Conservation (phyloP, 495 filamentous ascomycete genomes). For the Penicillium paxilli region DNA sequence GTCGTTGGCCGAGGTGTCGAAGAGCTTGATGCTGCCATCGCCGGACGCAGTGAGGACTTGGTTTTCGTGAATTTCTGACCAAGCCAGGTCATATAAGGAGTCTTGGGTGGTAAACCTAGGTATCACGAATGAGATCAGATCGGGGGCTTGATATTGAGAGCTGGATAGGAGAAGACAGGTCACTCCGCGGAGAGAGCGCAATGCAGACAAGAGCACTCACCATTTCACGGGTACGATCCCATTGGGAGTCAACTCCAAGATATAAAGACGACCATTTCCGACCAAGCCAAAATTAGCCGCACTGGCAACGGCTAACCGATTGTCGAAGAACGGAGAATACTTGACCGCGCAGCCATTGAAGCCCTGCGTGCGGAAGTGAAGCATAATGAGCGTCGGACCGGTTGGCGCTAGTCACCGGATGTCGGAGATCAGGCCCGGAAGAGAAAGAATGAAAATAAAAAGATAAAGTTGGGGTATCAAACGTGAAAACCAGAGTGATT, state of each 20-base stretch:
- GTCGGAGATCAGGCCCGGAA: neutral
- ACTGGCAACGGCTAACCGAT: constrained; percentile 80
- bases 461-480: constrained; percentile 6
- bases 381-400: constrained; percentile 55
- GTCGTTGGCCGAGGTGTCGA: constrained; percentile 72
- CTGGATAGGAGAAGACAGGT: neutral
- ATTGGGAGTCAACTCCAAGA: constrained; percentile 73
- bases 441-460: neutral
- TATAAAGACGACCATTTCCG: constrained; percentile 87
- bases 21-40: constrained; percentile 93
- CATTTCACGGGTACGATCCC: constrained; percentile 83
- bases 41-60: constrained; percentile 85
- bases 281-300: constrained; percentile 95
- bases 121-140: neutral
- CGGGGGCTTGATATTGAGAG: neutral
- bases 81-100: constrained; percentile 87
- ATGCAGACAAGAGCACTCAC: constrained; percentile 29
- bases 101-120: constrained; percentile 92
- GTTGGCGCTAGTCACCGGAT: constrained; percentile 7
- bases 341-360: constrained; percentile 94
- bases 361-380: constrained; percentile 88
- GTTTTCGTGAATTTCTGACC: constrained; percentile 91
- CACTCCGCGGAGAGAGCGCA: neutral
- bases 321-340: constrained; percentile 98
- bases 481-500: constrained; percentile 3